Conservation (phyloP, 2,329 filamentous ascomycete genomes). For the Paecilomyces formosus region DNA sequence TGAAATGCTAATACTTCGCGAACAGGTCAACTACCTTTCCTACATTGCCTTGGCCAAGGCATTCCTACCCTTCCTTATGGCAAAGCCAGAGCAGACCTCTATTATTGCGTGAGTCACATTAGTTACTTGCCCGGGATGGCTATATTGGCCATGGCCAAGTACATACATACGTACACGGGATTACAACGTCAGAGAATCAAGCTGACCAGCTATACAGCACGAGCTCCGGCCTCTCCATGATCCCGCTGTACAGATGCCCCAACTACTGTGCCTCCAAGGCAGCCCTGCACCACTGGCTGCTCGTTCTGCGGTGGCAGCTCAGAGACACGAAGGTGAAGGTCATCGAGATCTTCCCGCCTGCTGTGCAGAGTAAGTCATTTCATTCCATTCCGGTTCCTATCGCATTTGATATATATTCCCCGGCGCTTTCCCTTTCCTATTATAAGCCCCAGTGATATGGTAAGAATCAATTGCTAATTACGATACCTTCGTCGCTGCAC, state of each 20-base stretch:
- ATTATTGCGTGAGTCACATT: conserved; percentile 32
- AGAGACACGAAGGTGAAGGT: conserved; percentile 44
- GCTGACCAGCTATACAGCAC: conserved; percentile 20
- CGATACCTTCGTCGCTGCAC: no score
- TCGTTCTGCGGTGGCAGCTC: conserved; percentile 46
- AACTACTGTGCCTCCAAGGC: conserved; percentile 53
- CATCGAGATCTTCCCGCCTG: conserved; percentile 49
- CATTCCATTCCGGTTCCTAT: no score
- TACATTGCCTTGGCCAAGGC: conserved; percentile 44
- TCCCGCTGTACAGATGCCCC: conserved; percentile 40
- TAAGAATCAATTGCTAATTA: no score
- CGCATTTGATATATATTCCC: no score
- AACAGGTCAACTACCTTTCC: conserved; percentile 41
- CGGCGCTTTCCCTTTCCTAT: no score
- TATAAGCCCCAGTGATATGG: no score
- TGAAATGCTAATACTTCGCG: not conserved
- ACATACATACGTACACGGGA: not conserved
- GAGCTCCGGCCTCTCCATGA: conserved; percentile 44
- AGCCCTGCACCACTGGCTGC: conserved; percentile 47
- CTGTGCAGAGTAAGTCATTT: conserved; percentile 38
- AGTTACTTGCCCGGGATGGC: no score
- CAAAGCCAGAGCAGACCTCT: conserved; percentile 34
- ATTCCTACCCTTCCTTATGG: conserved; percentile 44
- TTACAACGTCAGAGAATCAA: not conserved
- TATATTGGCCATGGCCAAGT: no score